These are phyloP conservation scores for Phytopythium chamaehyphon DNA, from an alignment of 352 stramenopile species.

Conservation along the genomic window DNA sequence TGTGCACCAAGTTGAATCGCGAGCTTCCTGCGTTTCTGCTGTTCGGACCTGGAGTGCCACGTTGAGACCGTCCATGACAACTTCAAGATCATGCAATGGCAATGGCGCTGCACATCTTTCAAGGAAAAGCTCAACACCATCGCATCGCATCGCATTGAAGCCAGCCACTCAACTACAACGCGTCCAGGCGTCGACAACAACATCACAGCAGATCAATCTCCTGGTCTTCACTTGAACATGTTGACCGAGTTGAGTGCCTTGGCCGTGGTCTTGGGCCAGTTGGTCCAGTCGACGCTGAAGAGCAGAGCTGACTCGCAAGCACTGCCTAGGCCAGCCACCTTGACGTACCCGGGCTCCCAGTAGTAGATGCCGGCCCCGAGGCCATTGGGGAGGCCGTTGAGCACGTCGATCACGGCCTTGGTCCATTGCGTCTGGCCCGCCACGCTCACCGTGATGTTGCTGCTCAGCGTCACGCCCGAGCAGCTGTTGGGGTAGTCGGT, in stretches of 20 bases:
- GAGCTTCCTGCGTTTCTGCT: too few species aligned
- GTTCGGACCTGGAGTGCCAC: too few species aligned
- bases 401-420: conserved; percentile 19
- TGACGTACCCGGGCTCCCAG: conserved; percentile 28
- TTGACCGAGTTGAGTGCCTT: conserved; percentile 20
- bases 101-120: too few species aligned
- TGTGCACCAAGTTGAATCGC: too few species aligned
- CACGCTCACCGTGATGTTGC: conserved; percentile 16
- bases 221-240: conserved; percentile 10
- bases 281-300: conserved; percentile 27
- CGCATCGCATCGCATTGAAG: too few species aligned
- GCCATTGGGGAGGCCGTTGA: conserved; percentile 16
- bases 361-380: conserved; percentile 30
- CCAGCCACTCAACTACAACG: too few species aligned
- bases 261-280: conserved; percentile 16
- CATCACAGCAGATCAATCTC: not conserved
- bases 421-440: conserved; percentile 22
- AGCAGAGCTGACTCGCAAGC: conserved; percentile 22
- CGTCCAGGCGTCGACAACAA: not conserved
- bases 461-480: conserved; percentile 20
- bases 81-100: too few species aligned
- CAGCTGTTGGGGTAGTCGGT: conserved; percentile 28
- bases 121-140: too few species aligned
- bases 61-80: too few species aligned
- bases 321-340: conserved; percentile 22